A percentile compares a stretch with the other conserved stretches of the same genome.
These are phyloP conservation scores for Tricholoma flavovirens DNA, from an alignment of 768 basidiomycete genomes.

Conservation along the genomic window DNA sequence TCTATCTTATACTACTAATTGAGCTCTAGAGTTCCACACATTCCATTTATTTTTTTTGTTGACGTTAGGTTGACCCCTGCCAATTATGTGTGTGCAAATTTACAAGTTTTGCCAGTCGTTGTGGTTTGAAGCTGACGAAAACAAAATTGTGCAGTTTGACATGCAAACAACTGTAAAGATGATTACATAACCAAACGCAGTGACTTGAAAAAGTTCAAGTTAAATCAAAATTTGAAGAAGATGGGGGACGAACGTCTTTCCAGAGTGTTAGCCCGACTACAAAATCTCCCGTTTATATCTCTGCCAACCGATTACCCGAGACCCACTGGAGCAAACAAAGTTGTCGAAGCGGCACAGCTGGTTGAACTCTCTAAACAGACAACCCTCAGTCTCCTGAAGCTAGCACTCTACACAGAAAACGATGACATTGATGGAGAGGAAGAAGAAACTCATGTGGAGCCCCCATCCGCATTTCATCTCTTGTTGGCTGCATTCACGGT, in stretches of 20 bases:
- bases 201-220: too few species aligned
- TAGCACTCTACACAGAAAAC: constrained; percentile 66
- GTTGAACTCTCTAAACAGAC: constrained; percentile 70
- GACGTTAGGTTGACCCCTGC: too few species aligned
- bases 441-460: constrained; percentile 27
- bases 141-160: too few species aligned
- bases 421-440: constrained; percentile 47
- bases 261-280: constrained; percentile 60
- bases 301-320: constrained; percentile 96
- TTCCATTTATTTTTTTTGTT: too few species aligned
- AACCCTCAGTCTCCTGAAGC: constrained; percentile 73
- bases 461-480: constrained; percentile 85
- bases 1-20: too few species aligned
- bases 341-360: constrained; percentile 80
- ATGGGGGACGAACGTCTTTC: constrained; percentile 44
- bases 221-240: background rate
- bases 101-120: too few species aligned
- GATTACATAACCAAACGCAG: too few species aligned
- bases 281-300: constrained; percentile 82
- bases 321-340: constrained; percentile 61
- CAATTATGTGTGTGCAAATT: too few species aligned
- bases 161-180: too few species aligned
- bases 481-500: constrained; percentile 90
- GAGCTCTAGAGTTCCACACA: too few species aligned
- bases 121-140: too few species aligned